Evolutionary conservation across 1,139 yeast species (phyloP).

Genomic region (Candida glucosophila): DNA sequence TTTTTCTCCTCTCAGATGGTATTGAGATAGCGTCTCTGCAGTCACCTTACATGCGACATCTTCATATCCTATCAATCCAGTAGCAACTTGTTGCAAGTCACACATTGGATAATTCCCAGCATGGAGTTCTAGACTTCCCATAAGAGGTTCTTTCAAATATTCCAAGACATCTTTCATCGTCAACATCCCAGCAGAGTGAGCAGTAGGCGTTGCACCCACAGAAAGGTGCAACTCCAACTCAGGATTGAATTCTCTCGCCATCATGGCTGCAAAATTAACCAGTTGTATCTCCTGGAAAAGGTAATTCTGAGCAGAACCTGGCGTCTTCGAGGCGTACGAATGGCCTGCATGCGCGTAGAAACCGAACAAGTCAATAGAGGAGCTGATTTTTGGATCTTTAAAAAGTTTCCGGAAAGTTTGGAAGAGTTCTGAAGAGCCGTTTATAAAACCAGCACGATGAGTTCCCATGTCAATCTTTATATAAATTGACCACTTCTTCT

Average conservation of each 20-base stretch:
- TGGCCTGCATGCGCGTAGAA: slow-evolving; percentile 79
- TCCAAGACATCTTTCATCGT: slow-evolving; percentile 12
- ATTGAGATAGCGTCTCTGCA: slow-evolving; percentile 57
- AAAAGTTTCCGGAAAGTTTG: slow-evolving; percentile 21
- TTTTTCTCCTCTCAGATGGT: slow-evolving; percentile 40
- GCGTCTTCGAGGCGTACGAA: slow-evolving; percentile 47
- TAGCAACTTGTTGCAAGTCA: slow-evolving; percentile 68
- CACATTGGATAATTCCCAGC: slow-evolving; percentile 74
- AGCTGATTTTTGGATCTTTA: slow-evolving; percentile 10
- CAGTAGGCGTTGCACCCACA: slow-evolving; percentile 80
- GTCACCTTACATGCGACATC: slow-evolving; percentile 50
- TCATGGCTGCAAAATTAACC: slow-evolving; percentile 46
- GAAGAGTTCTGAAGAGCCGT: slow-evolving; percentile 19
- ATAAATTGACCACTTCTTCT: slow-evolving; percentile 45
- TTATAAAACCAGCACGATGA: slow-evolving; percentile 51
- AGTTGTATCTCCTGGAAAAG: slow-evolving; percentile 48
- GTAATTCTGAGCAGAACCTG: slow-evolving; percentile 37
- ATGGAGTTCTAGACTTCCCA: slow-evolving; percentile 56
- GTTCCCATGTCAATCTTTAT: slow-evolving; percentile 56
- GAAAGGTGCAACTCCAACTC: slow-evolving; percentile 32
- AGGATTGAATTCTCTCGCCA: slow-evolving; percentile 22
- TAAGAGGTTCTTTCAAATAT: slow-evolving; percentile 19
- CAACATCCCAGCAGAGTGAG: slow-evolving; percentile 45
- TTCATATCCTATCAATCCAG: slow-evolving; percentile 42
- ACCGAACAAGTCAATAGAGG: slow-evolving; percentile 45